Conservation (phyloP, 2,329 filamentous ascomycete species). For the Cercospora canescens region DNA sequence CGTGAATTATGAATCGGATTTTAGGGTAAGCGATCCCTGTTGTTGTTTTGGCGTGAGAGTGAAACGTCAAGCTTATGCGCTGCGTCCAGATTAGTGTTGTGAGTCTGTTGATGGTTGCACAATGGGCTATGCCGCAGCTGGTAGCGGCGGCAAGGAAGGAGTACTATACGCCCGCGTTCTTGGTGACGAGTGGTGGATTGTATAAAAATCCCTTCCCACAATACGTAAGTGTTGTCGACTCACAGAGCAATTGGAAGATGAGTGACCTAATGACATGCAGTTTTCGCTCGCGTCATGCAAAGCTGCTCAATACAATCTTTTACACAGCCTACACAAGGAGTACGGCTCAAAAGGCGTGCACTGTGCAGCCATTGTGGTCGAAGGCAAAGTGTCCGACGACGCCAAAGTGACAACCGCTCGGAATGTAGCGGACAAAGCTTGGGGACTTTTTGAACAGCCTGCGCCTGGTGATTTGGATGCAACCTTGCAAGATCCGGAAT, state of each 20-base stretch:
- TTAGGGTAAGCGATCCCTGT: constrained; percentile 40
- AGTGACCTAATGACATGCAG: not conserved
- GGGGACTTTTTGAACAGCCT: constrained; percentile 43
- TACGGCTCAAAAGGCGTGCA: constrained; percentile 45
- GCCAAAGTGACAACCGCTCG: constrained; percentile 44
- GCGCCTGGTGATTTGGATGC: constrained; percentile 40
- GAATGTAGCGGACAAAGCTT: constrained; percentile 47
- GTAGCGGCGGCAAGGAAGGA: constrained; percentile 27
- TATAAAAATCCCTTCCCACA: constrained; percentile 46
- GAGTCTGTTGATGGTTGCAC: constrained; percentile 47
- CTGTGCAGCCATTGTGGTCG: constrained; percentile 47
- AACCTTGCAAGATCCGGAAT: constrained; percentile 24
- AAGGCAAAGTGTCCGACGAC: constrained; percentile 42
- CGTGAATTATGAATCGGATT: constrained; percentile 49
- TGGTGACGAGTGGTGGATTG: constrained; percentile 51
- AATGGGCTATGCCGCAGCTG: constrained; percentile 47
- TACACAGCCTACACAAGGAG: constrained; percentile 45
- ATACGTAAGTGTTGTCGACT: not conserved
- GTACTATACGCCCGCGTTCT: constrained; percentile 41
- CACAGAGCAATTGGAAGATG: too few relatives aligned
- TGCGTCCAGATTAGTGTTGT: constrained; percentile 44
- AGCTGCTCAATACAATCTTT: constrained; percentile 52
- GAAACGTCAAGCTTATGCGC: not conserved
- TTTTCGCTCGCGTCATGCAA: constrained; percentile 53
- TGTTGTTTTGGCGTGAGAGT: not conserved